A percentile compares a stretch with the other conserved stretches of the same genome.
Conservation (phyloP, 2,329 filamentous ascomycete genomes). For the Penicillium griseofulvum region DNA sequence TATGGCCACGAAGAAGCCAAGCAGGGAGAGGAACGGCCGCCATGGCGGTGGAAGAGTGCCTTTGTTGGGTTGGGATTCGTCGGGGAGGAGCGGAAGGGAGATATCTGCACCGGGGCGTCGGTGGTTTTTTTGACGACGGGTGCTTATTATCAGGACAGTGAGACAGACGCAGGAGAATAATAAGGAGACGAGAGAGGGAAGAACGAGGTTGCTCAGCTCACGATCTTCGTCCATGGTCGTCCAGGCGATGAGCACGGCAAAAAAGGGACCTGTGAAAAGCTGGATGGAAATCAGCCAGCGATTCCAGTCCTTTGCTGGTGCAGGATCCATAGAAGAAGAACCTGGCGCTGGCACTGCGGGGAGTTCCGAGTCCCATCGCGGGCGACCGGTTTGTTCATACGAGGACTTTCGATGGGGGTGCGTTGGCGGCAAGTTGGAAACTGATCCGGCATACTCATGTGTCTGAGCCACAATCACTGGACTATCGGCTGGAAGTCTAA, state of each 20-base stretch:
- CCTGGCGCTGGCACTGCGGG: constrained; percentile 30
- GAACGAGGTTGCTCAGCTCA: constrained; percentile 53
- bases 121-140: constrained; percentile 47
- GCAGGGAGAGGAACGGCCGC: constrained; percentile 76
- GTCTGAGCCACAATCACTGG: constrained; percentile 30
- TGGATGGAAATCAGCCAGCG: constrained; percentile 86
- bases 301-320: constrained; percentile 65
- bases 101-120: background rate
- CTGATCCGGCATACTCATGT: constrained; percentile 1
- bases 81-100: background rate
- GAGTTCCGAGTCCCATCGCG: constrained; percentile 42
- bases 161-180: constrained; percentile 67
- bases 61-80: constrained; percentile 26
- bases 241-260: constrained; percentile 72
- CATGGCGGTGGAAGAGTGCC: constrained; percentile 64
- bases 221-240: constrained; percentile 56
- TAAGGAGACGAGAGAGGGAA: constrained; percentile 63
- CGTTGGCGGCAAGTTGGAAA: constrained; percentile 6
- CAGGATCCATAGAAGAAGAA: background rate
- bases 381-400: constrained; percentile 14
- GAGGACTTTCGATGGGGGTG: constrained; percentile 19
- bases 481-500: constrained; percentile 39
- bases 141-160: constrained; percentile 64
- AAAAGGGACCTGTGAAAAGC: constrained; percentile 80
- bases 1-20: constrained; percentile 87